A percentile compares a stretch with the other conserved stretches of the same genome.
These are phyloP conservation scores for Ceratocystiopsis sp. DNA, from an alignment of 2,329 filamentous ascomycete species.

Conservation along the genomic window DNA sequence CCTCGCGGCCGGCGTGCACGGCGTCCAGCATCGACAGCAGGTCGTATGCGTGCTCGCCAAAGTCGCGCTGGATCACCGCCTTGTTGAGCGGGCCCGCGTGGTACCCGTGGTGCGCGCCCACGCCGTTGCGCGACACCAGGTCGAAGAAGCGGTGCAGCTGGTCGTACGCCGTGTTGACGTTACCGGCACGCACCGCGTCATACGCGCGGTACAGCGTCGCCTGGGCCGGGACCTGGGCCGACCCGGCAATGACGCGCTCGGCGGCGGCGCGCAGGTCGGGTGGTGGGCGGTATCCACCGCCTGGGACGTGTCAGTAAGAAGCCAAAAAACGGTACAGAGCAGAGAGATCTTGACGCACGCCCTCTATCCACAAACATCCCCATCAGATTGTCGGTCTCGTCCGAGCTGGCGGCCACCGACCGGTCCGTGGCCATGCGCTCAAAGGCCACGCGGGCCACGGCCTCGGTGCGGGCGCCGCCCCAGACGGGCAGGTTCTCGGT, in stretches of 20 bases:
- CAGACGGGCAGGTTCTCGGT: constrained; percentile 30
- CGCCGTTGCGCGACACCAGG: constrained; percentile 67
- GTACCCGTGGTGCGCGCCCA: constrained; percentile 62
- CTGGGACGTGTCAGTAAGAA: constrained; percentile 8
- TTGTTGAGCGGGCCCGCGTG: constrained; percentile 91
- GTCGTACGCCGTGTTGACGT: constrained; percentile 81
- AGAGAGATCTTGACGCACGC: constrained; percentile 1
- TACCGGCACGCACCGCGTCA: constrained; percentile 80
- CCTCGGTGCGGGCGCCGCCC: constrained; percentile 16
- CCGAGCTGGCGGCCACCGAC: constrained; percentile 4
- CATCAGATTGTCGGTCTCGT: constrained; percentile 8
- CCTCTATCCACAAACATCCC: constrained; percentile 7
- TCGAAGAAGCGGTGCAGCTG: constrained; percentile 90
- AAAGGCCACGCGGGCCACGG: constrained; percentile 3
- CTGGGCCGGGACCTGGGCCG: constrained; percentile 21
- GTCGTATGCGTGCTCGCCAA: constrained; percentile 78
- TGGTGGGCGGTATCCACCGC: constrained; percentile 5
- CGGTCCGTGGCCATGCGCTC: constrained; percentile 6
- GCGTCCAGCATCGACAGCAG: constrained; percentile 91
- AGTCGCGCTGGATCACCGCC: constrained; percentile 85
- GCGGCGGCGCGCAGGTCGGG: background rate
- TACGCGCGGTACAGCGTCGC: constrained; percentile 38
- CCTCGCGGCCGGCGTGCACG: constrained; percentile 85
- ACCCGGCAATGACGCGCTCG: constrained; percentile 3
- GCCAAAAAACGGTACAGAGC: background rate